Evolutionary conservation across 768 basidiomycete species (phyloP), one percentile per base, ranked within the genome.

Genomic region (Leccinum longicurvipes): DNA sequence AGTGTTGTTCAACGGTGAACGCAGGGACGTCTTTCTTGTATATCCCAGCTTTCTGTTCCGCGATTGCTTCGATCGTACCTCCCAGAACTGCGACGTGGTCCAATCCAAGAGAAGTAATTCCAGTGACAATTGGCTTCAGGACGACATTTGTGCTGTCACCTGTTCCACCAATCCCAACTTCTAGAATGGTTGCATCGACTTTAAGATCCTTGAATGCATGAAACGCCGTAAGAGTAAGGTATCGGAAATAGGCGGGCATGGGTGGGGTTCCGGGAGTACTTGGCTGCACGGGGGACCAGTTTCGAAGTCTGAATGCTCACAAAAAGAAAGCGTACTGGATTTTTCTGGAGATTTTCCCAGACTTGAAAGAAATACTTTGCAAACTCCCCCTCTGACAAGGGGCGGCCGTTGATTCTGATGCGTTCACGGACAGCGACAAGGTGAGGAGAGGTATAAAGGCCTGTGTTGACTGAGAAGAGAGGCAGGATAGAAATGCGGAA

Each of bases 101-200:
- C 60, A 98, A 82, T 1, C 97, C 97, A 12, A 99, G 78, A 4
- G 92, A 81, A 9, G 95, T 91, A 23, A 98, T 78, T 6, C 94
- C 97, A 6, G 95, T 90, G 24, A 88, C 88, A n/a, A 94, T 67
- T 0, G 97, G 97, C 54, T 81, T 82, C 0, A 93, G 94, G 11
- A 98, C 92, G 58, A 96, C 84, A 62, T 99, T 99, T 25, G 97
- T 99, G 63, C 93, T 93, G 67, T 99, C 97, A 66, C 91, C 91
- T 21, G 81, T 79, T 10, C 97, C 97, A 21, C 97, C 97, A 19
- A 99, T 87, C 9, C 97, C 97, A 34, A 98, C 97, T 78, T 99
- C 97, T 23, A 99, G 79, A 52, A 99, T 82, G 1, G 95, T 93
- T 3, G 92, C 93, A 60, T 95, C 85, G 6, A 98, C 84, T 69